These are phyloP conservation scores for Cystobasidium sp. DNA, from an alignment of 1,284 basidiomycete species.

Conservation along the genomic window DNA sequence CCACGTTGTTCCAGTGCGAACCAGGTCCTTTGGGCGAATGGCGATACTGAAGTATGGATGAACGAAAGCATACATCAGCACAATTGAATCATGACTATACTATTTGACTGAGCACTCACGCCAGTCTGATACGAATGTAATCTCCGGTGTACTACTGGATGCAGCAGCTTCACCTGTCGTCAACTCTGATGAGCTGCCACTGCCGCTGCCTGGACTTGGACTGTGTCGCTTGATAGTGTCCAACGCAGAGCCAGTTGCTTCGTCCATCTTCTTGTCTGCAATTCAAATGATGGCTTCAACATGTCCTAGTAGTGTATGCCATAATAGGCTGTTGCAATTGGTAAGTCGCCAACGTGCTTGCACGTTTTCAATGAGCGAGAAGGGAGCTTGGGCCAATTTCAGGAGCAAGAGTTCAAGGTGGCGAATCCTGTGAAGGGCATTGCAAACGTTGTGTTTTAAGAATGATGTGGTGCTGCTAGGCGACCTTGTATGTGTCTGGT, in stretches of 20 bases:
- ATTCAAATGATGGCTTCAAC: neutral
- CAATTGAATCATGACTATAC: neutral
- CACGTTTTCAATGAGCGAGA: too few relatives aligned
- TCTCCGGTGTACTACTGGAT: neutral
- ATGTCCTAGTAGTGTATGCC: neutral
- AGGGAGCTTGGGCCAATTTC: too few relatives aligned
- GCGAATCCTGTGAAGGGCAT: too few relatives aligned
- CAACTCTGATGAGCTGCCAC: neutral
- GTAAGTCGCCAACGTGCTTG: neutral
- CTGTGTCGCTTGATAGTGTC: slow-evolving; percentile 31
- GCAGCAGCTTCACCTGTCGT: neutral
- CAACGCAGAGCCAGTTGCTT: slow-evolving; percentile 30
- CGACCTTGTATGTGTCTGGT: too few relatives aligned
- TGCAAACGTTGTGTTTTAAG: too few relatives aligned
- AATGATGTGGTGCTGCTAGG: too few relatives aligned
- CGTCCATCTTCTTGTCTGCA: slow-evolving; percentile 17
- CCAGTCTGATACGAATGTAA: slow-evolving; percentile 38
- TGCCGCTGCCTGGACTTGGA: neutral
- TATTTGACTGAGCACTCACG: slow-evolving; percentile 2
- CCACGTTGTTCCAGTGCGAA: slow-evolving; percentile 41
- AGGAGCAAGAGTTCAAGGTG: too few relatives aligned
- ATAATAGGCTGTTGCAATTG: neutral
- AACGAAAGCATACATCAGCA: neutral
- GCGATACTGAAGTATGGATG: slow-evolving; percentile 21
- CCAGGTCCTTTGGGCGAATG: slow-evolving; percentile 42